These are phyloP conservation scores for Calonectria honghensis DNA, from an alignment of 2,329 filamentous ascomycete genomes.

Conservation along the genomic window DNA sequence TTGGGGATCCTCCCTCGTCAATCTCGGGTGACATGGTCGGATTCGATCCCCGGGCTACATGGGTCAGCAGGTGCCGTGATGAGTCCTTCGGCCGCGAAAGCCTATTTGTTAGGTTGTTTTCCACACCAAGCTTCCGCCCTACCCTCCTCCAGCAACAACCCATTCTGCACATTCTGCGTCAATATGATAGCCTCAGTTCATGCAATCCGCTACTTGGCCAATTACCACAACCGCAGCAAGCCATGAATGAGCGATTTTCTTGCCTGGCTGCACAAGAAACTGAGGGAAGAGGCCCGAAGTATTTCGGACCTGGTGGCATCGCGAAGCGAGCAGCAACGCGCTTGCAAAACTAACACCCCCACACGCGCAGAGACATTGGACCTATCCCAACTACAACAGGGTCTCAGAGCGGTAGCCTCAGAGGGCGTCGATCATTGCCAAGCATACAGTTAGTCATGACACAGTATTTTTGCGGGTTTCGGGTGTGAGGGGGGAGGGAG, in stretches of 20 bases:
- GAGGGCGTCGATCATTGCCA: conserved; percentile 6
- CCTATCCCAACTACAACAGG: not conserved
- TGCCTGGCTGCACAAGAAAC: not conserved
- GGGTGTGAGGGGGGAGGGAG: not conserved
- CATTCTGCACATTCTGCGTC: conserved; percentile 3
- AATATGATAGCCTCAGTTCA: not conserved
- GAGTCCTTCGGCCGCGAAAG: not conserved
- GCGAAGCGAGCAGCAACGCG: not conserved
- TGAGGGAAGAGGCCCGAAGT: not conserved
- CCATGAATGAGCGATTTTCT: not conserved
- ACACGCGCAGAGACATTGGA: not conserved
- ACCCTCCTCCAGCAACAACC: not conserved
- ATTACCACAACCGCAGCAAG: conserved; percentile 5
- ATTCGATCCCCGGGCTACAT: not conserved
- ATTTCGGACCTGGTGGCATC: conserved; percentile 1
- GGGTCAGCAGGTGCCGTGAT: not conserved
- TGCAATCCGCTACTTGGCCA: not conserved
- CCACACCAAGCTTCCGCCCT: not conserved
- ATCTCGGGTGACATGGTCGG: not conserved
- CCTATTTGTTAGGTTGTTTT: not conserved
- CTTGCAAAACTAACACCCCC: not conserved
- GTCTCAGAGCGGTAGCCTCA: not conserved
- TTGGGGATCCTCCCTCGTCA: not conserved
- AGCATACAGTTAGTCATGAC: not conserved
- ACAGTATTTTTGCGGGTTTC: not conserved